Percentiles rank a stretch among this genome's conserved stretches.
Conservation (phyloP, 2,329 filamentous ascomycete genomes). For the Neoarthrinium moseri region DNA sequence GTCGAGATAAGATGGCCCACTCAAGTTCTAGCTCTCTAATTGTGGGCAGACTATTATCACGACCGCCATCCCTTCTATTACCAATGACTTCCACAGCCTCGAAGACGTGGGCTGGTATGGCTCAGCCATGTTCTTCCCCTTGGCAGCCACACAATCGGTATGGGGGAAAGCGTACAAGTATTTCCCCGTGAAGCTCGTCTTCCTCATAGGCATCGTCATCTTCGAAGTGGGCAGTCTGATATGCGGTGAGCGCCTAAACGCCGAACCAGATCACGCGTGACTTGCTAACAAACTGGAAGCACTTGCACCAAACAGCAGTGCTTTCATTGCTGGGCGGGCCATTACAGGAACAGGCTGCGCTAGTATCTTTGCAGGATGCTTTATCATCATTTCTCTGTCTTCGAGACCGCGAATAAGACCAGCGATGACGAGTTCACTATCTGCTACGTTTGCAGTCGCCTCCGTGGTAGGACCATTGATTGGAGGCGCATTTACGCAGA, state of each 20-base stretch:
- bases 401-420: slow-evolving; percentile 9
- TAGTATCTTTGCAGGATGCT: slow-evolving; percentile 7
- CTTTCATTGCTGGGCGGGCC: slow-evolving; percentile 11
- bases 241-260: neutral
- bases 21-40: neutral
- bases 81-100: slow-evolving; percentile 49
- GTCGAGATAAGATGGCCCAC: neutral
- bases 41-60: neutral
- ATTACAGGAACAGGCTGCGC: slow-evolving; percentile 9
- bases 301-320: slow-evolving; percentile 8
- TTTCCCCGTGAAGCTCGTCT: slow-evolving; percentile 25
- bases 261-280: neutral
- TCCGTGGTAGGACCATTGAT: slow-evolving; percentile 5
- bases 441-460: slow-evolving; percentile 3
- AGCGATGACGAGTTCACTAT: slow-evolving; percentile 6
- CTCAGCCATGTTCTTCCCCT: slow-evolving; percentile 50
- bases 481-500: slow-evolving; percentile 5
- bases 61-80: slow-evolving; percentile 53
- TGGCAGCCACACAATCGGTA: slow-evolving; percentile 42
- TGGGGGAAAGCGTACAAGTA: slow-evolving; percentile 51
- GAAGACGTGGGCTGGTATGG: slow-evolving; percentile 60
- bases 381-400: slow-evolving; percentile 10
- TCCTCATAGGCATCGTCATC: slow-evolving; percentile 12
- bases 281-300: neutral
- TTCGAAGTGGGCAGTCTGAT: slow-evolving; percentile 23